Evolutionary conservation across 2,329 filamentous ascomycete genomes (phyloP).

Genomic region (Fusarium concolor): DNA sequence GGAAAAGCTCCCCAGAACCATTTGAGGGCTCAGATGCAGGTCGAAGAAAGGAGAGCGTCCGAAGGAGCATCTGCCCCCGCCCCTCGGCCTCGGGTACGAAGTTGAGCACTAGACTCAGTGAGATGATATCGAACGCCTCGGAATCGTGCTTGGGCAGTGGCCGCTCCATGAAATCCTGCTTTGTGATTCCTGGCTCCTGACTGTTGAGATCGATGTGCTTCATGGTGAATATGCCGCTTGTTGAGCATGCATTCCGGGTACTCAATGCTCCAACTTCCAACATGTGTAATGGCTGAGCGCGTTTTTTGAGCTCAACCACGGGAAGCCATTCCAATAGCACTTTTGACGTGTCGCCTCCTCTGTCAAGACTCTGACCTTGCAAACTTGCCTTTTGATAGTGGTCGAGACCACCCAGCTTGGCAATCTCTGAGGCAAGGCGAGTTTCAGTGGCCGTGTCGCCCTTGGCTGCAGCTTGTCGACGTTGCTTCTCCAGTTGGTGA

Average conservation of each 20-base stretch:
- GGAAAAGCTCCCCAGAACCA: constrained; percentile 59
- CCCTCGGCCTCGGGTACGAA: constrained; percentile 83
- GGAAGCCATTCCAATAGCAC: constrained; percentile 73
- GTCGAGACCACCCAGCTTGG: constrained; percentile 69
- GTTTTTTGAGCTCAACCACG: constrained; percentile 43
- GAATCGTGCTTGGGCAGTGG: constrained; percentile 72
- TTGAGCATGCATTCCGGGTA: constrained; percentile 84
- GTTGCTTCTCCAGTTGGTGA: constrained; percentile 73
- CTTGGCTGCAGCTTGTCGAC: constrained; percentile 64
- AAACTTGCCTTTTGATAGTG: constrained; percentile 75
- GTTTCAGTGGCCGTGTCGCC: constrained; percentile 63
- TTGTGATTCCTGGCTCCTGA: constrained; percentile 80
- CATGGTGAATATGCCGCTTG: constrained; percentile 76
- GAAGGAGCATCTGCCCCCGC: constrained; percentile 86
- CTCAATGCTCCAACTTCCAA: constrained; percentile 92
- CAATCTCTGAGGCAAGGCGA: constrained; percentile 64
- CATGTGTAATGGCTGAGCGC: constrained; percentile 64
- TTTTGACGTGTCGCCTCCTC: constrained; percentile 75
- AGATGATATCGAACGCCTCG: constrained; percentile 88
- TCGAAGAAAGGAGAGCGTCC: constrained; percentile 77
- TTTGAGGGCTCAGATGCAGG: constrained; percentile 20
- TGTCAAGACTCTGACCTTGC: constrained; percentile 73
- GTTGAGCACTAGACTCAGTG: constrained; percentile 91
- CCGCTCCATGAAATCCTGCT: constrained; percentile 95
- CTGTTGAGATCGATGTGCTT: constrained; percentile 91